phyloP scores from a whole-genome alignment of 352 stramenopile genomes.

The Pythium catenulatum region DNA sequence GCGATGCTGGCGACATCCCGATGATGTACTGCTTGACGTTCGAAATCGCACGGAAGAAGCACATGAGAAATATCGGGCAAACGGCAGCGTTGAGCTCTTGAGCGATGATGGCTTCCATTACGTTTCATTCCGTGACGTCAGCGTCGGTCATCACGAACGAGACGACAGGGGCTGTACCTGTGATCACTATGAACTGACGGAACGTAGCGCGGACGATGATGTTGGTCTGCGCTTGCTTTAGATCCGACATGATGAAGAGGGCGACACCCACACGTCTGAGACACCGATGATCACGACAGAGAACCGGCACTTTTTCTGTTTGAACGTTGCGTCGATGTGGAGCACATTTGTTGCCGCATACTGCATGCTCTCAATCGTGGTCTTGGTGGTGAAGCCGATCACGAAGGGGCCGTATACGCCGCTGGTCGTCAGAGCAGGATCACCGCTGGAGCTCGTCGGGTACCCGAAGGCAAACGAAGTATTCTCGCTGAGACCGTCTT shows the following conservation, averaged over 20 bases:
- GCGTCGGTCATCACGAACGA: not conserved
- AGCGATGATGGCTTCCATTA: not conserved
- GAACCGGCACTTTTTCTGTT: constrained; percentile 3
- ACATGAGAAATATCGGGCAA: not conserved
- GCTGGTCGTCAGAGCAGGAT: not conserved
- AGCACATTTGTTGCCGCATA: not conserved
- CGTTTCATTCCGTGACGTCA: not conserved
- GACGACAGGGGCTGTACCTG: not conserved
- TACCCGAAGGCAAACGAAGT: not conserved
- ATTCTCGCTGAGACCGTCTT: not conserved
- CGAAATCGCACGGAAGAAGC: not conserved
- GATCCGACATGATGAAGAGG: constrained; percentile 22
- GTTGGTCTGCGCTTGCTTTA: not conserved
- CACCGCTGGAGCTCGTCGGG: not conserved
- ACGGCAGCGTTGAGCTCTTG: not conserved
- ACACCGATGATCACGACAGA: constrained; percentile 11
- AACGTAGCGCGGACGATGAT: not conserved
- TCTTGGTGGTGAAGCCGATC: not conserved
- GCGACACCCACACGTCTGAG: not conserved
- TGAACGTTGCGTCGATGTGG: constrained; percentile 24
- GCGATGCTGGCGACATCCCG: too few species aligned
- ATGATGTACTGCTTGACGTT: not conserved
- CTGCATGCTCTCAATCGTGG: not conserved
- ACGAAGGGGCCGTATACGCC: not conserved
- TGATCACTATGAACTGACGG: not conserved